A percentile compares a stretch with the other conserved stretches of the same genome.
Conservation (phyloP, 805 yeast genomes). For the Saccharomyces kudriavzevii region DNA sequence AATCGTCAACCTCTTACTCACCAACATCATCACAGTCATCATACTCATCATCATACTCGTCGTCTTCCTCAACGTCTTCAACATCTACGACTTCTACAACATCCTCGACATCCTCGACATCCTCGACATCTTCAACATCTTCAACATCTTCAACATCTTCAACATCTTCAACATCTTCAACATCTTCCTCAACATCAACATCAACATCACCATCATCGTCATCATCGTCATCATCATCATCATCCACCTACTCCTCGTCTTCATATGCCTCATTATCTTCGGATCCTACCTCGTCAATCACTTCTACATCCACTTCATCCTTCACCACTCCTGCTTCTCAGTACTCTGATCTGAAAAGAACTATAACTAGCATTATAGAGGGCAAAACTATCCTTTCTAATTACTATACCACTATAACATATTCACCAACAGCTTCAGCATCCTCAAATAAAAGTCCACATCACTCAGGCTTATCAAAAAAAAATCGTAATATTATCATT, state of each 20-base stretch:
- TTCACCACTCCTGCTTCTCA: neutral
- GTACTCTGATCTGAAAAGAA: constrained; percentile 5
- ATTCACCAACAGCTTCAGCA: constrained; percentile 23
- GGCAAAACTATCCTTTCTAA: constrained; percentile 31
- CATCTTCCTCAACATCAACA: constrained; percentile 1
- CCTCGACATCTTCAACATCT: constrained; percentile 12
- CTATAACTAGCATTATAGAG: constrained; percentile 26
- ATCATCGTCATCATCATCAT: neutral
- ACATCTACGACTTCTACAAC: no score
- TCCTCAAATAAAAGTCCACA: constrained; percentile 12
- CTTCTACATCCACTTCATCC: constrained; percentile 2
- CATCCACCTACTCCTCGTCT: neutral
- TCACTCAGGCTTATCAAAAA: constrained; percentile 38
- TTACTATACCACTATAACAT: constrained; percentile 27
- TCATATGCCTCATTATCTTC: neutral
- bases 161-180: constrained; percentile 7
- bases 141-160: constrained; percentile 3
- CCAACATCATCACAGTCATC: neutral
- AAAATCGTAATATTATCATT: constrained; percentile 46
- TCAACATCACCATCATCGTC: neutral
- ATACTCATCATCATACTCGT: neutral
- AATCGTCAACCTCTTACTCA: neutral
- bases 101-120: constrained; percentile 14
- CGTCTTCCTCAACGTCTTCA: constrained; percentile 1
- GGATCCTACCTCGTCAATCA: constrained; percentile 1